phyloP scores from a whole-genome alignment of 2,329 filamentous ascomycete genomes.

The Penicillium sp. region DNA sequence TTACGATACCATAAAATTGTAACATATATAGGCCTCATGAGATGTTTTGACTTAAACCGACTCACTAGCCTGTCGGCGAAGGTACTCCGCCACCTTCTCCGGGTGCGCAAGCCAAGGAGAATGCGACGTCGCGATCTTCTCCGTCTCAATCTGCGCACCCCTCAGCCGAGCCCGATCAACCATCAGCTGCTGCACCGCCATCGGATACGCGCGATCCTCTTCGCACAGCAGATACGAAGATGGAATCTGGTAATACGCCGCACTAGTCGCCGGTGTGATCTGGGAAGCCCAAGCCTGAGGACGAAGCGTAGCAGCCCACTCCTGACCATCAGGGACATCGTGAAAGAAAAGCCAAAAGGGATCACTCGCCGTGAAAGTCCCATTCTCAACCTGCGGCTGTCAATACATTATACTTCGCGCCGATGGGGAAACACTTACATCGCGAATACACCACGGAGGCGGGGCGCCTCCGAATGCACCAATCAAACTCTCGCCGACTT shows the following conservation, averaged over 20 bases:
- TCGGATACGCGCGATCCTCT: slow-evolving; percentile 30
- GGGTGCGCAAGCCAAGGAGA: slow-evolving; percentile 31
- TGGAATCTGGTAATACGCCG: slow-evolving; percentile 27
- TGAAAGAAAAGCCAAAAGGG: slow-evolving; percentile 31
- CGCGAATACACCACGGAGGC: slow-evolving; percentile 29
- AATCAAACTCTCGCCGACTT: slow-evolving; percentile 32
- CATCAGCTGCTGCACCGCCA: slow-evolving; percentile 32
- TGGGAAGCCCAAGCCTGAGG: slow-evolving; percentile 33
- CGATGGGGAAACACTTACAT: slow-evolving; percentile 23
- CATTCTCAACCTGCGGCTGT: slow-evolving; percentile 17
- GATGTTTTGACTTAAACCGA: not conserved
- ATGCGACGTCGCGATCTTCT: slow-evolving; percentile 29
- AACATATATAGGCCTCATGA: not conserved
- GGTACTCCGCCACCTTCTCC: slow-evolving; percentile 19
- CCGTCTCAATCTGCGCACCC: slow-evolving; percentile 30
- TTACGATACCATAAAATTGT: too few species aligned
- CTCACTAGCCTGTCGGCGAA: slow-evolving; percentile 19
- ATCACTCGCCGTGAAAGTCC: slow-evolving; percentile 26
- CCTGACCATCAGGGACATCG: slow-evolving; percentile 28
- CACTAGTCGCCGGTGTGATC: slow-evolving; percentile 25
- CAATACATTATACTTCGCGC: not conserved
- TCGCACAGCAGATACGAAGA: slow-evolving; percentile 30
- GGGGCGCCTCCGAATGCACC: slow-evolving; percentile 28
- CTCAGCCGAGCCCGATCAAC: slow-evolving; percentile 28
- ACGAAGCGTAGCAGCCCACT: slow-evolving; percentile 29